A percentile compares a stretch with the other conserved stretches of the same genome.
phyloP scores from a whole-genome alignment of 805 yeast species.

The Saturnispora mendoncae region DNA sequence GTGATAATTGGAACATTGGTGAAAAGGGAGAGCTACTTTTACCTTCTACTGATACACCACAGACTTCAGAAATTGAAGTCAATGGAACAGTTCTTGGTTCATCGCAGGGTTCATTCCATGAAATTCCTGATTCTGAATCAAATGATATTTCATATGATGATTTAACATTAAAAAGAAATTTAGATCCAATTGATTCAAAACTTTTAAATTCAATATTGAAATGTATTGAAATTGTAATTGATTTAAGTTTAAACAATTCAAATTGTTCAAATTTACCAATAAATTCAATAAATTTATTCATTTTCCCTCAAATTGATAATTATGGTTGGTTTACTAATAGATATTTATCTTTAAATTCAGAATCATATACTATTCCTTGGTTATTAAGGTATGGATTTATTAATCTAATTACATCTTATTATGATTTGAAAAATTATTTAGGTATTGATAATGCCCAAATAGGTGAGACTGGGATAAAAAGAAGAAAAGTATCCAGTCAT shows the following conservation, averaged over 20 bases:
- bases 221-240: slow-evolving; percentile 15
- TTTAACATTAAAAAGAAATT: neutral
- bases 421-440: slow-evolving; percentile 17
- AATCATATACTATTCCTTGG: slow-evolving; percentile 30
- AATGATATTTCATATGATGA: neutral
- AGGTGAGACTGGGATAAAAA: slow-evolving; percentile 2
- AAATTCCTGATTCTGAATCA: slow-evolving; percentile 8
- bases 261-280: slow-evolving; percentile 10
- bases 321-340: slow-evolving; percentile 21
- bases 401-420: slow-evolving; percentile 28
- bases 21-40: slow-evolving; percentile 3
- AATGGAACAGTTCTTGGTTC: slow-evolving; percentile 3
- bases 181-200: neutral
- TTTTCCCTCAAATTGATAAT: slow-evolving; percentile 9
- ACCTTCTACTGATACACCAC: neutral
- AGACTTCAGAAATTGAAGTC: slow-evolving; percentile 6
- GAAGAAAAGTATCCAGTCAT: slow-evolving; percentile 1
- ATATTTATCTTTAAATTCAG: slow-evolving; percentile 11
- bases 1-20: slow-evolving; percentile 21
- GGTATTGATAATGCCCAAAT: neutral
- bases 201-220: slow-evolving; percentile 11
- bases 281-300: slow-evolving; percentile 14
- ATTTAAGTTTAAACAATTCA: slow-evolving; percentile 13
- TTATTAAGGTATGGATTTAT: slow-evolving; percentile 30
- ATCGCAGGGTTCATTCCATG: slow-evolving; percentile 10